Percentiles rank a stretch among this genome's conserved stretches.
These are phyloP conservation scores for Takashimella koratensis DNA, from an alignment of 1,284 basidiomycete species.

Conservation along the genomic window DNA sequence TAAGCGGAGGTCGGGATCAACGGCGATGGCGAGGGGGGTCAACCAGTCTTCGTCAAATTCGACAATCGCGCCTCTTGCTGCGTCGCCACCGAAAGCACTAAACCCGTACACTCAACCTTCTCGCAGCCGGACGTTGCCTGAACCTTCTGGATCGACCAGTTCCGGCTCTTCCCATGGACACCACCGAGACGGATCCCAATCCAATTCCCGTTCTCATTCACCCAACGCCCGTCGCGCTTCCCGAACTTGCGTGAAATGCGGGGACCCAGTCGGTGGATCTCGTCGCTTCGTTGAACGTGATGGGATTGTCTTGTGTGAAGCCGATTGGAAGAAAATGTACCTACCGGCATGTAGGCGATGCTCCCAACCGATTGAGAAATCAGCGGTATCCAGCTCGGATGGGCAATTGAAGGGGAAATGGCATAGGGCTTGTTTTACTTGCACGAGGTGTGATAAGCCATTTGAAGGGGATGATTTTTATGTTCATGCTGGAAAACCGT, in stretches of 20 bases:
- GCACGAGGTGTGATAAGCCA: slow-evolving; percentile 73
- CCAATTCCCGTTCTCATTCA: not conserved
- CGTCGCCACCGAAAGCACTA: not conserved
- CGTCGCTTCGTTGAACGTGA: slow-evolving; percentile 71
- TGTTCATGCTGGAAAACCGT: slow-evolving; percentile 77
- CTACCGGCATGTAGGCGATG: slow-evolving; percentile 80
- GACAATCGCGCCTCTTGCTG: slow-evolving; percentile 6
- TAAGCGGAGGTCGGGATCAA: not conserved
- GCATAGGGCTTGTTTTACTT: slow-evolving; percentile 83
- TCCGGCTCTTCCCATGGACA: not conserved
- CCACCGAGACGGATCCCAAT: not conserved
- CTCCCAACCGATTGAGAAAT: slow-evolving; percentile 75
- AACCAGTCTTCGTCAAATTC: slow-evolving; percentile 8
- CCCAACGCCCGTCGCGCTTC: slow-evolving; percentile 1
- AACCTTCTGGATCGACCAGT: not conserved
- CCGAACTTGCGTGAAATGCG: slow-evolving; percentile 61
- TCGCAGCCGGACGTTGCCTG: slow-evolving; percentile 8
- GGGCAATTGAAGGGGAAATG: slow-evolving; percentile 91
- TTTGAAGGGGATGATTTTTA: slow-evolving; percentile 87
- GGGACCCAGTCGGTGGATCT: slow-evolving; percentile 61
- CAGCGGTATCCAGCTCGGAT: slow-evolving; percentile 83
- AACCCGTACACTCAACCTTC: not conserved
- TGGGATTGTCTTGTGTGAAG: slow-evolving; percentile 69
- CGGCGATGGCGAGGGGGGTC: not conserved
- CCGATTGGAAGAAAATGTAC: slow-evolving; percentile 91